Evolutionary conservation across 2,329 filamentous ascomycete species (phyloP).

Genomic region (Cadophora sp.): DNA sequence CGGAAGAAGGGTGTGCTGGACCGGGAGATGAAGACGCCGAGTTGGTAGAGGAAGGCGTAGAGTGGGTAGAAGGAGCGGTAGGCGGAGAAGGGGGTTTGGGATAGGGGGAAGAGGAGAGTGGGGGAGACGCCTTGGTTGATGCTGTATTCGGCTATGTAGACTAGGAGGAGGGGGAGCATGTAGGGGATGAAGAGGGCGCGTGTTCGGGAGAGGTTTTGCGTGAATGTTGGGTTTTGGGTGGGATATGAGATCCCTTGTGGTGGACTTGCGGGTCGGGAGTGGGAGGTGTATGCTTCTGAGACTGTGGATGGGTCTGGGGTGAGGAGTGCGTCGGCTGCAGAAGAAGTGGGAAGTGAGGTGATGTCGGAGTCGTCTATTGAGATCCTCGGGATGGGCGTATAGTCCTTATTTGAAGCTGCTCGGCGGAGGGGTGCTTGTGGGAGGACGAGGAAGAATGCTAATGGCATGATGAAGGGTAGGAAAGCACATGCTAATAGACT

Average conservation of each 20-base stretch:
- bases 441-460: conserved; percentile 77
- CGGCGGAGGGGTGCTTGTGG: conserved; percentile 70
- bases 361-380: conserved; percentile 48
- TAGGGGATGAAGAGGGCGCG: conserved; percentile 74
- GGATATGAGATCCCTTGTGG: conserved; percentile 5
- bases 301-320: conserved; percentile 52
- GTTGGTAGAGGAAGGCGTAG: conserved; percentile 93
- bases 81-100: conserved; percentile 76
- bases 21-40: conserved; percentile 92
- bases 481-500: conserved; percentile 81
- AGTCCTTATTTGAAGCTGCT: conserved; percentile 54
- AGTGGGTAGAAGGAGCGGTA: conserved; percentile 92
- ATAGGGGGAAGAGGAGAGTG: conserved; percentile 84
- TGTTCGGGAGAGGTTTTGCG: conserved; percentile 62
- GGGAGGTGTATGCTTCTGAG: conserved; percentile 50
- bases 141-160: conserved; percentile 96
- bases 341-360: conserved; percentile 47
- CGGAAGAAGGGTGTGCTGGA: conserved; percentile 89
- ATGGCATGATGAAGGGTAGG: conserved; percentile 80
- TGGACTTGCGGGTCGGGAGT: conserved; percentile 29
- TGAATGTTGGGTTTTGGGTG: background rate
- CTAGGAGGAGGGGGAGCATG: conserved; percentile 90
- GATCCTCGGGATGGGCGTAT: conserved; percentile 56
- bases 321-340: conserved; percentile 58
- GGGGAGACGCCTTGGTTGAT: conserved; percentile 96